Conservation (phyloP, 306 rosid species). For the Quercus variabilis region DNA sequence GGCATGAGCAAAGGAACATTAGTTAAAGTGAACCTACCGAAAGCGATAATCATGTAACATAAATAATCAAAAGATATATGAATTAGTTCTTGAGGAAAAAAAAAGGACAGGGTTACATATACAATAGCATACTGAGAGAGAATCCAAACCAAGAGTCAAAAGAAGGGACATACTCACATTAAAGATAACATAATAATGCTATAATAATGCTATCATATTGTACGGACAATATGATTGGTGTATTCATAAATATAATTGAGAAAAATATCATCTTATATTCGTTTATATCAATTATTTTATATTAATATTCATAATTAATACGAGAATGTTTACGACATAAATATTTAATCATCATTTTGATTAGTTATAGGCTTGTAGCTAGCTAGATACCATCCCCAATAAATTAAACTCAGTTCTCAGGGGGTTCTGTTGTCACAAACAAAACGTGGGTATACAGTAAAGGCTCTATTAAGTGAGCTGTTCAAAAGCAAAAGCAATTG, state of each 20-base stretch:
- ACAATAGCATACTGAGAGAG: neutral
- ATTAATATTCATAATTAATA: too few relatives aligned
- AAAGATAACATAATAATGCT: too few relatives aligned
- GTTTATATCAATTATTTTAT: too few relatives aligned
- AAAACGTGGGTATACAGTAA: slow-evolving; percentile 38
- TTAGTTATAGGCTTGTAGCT: neutral
- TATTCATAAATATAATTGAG: neutral
- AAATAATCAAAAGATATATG: neutral
- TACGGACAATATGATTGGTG: neutral
- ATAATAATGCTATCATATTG: neutral
- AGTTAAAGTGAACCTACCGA: neutral
- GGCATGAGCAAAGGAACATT: too few relatives aligned
- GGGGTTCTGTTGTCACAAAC: slow-evolving; percentile 19
- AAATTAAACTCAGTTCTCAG: slow-evolving; percentile 25
- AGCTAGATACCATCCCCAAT: neutral
- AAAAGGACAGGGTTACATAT: neutral
- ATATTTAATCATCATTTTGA: slow-evolving; percentile 1
- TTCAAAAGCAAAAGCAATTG: slow-evolving; percentile 22
- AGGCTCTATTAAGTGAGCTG: slow-evolving; percentile 18
- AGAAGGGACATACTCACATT: neutral
- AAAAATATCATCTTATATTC: too few relatives aligned
- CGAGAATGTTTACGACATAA: too few relatives aligned
- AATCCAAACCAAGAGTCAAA: neutral
- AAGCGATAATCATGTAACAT: neutral
- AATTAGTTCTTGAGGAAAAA: neutral